A percentile compares a stretch with the other conserved stretches of the same genome.
Conservation (phyloP, 345 rosid genomes). For the Boechera divaricarpa region DNA sequence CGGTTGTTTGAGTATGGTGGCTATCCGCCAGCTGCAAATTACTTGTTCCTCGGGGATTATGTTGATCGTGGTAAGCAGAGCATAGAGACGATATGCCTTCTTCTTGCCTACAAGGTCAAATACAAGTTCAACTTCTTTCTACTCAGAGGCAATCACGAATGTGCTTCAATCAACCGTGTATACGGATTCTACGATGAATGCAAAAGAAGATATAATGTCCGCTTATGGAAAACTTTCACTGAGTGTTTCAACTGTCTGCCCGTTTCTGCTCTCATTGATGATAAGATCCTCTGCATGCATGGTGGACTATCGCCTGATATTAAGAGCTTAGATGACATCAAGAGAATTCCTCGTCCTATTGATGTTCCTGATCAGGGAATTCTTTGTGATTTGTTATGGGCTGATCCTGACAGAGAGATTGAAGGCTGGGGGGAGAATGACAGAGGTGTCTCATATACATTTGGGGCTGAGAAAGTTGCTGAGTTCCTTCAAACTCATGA, state of each 20-base stretch:
- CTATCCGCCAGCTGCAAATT: constrained; percentile 75
- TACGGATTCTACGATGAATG: constrained; percentile 81
- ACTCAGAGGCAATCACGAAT: constrained; percentile 75
- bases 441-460: constrained; percentile 81
- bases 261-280: constrained; percentile 75
- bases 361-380: constrained; percentile 84
- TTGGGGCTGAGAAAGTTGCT: constrained; percentile 67
- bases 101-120: constrained; percentile 70
- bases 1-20: constrained; percentile 91
- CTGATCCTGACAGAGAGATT: constrained; percentile 77
- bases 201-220: constrained; percentile 77
- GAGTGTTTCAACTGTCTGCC: constrained; percentile 73
- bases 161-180: constrained; percentile 77
- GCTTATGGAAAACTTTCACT: constrained; percentile 73
- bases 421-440: constrained; percentile 90
- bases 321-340: constrained; percentile 66
- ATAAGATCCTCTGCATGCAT: constrained; percentile 90
- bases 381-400: constrained; percentile 91
- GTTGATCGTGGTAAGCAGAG: constrained; percentile 92
- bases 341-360: constrained; percentile 66
- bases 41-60: constrained; percentile 84
- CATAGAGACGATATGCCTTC: constrained; percentile 76
- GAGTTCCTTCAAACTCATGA: constrained; percentile 77
- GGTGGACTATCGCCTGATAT: constrained; percentile 91
- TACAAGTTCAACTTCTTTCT: constrained; percentile 72